These are phyloP conservation scores for Candida manassasensis DNA, from an alignment of 805 yeast genomes.

Conservation along the genomic window DNA sequence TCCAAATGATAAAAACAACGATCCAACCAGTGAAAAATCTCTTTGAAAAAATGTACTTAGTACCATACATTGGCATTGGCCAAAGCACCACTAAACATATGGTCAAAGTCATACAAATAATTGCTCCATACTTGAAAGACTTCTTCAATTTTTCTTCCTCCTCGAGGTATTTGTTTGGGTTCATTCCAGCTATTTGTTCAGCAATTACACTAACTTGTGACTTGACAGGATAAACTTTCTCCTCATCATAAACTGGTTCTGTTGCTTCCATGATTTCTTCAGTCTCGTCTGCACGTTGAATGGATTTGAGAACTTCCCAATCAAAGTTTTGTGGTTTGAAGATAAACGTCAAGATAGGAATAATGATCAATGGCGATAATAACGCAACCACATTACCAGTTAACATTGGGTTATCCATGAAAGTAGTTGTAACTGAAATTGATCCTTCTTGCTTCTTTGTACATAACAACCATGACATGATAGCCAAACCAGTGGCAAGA, in stretches of 20 bases:
- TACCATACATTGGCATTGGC: constrained; percentile 96
- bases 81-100: constrained; percentile 65
- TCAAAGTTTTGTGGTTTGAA: constrained; percentile 73
- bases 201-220: constrained; percentile 39
- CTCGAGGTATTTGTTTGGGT: constrained; percentile 23
- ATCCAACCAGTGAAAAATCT: constrained; percentile 88
- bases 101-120: constrained; percentile 57
- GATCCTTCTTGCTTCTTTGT: constrained; percentile 31
- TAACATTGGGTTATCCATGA: constrained; percentile 83
- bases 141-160: constrained; percentile 50
- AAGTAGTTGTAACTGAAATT: constrained; percentile 46
- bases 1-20: constrained; percentile 75
- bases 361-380: constrained; percentile 60
- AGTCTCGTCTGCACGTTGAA: constrained; percentile 67
- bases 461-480: constrained; percentile 51
- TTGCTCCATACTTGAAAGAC: constrained; percentile 59
- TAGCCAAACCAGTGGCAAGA: constrained; percentile 67
- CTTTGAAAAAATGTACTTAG: constrained; percentile 69
- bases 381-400: constrained; percentile 84
- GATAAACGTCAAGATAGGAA: constrained; percentile 59
- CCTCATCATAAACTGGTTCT: constrained; percentile 15
- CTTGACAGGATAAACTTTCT: constrained; percentile 29
- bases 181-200: constrained; percentile 27
- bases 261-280: constrained; percentile 52
- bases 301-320: constrained; percentile 57